Conservation (phyloP, 148 eudicot species). For the Silene uniflora region DNA sequence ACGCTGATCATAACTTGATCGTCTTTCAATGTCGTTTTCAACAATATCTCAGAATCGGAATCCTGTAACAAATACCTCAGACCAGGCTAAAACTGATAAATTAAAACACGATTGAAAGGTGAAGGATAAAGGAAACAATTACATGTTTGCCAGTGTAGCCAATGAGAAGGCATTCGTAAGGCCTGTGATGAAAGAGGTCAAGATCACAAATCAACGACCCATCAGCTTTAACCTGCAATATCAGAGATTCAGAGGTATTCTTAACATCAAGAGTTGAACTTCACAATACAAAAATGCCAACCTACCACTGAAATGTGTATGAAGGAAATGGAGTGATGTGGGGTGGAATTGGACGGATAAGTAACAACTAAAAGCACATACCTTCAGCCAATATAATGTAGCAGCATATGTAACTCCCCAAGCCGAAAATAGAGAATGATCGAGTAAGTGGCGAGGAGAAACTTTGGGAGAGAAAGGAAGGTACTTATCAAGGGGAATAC, state of each 20-base stretch:
- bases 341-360: neutral
- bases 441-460: slow-evolving; percentile 54
- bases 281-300: neutral
- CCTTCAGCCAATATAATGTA: slow-evolving; percentile 88
- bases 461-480: slow-evolving; percentile 49
- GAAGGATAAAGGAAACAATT: slow-evolving; percentile 15
- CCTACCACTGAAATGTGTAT: neutral
- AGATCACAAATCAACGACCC: slow-evolving; percentile 72
- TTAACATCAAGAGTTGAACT: neutral
- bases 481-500: slow-evolving; percentile 51
- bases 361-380: slow-evolving; percentile 21
- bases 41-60: slow-evolving; percentile 28
- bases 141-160: too few species aligned
- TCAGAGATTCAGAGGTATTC: slow-evolving; percentile 7
- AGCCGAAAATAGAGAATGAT: slow-evolving; percentile 49
- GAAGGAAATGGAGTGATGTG: too few species aligned
- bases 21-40: slow-evolving; percentile 38
- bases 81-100: neutral
- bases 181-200: too few species aligned
- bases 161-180: too few species aligned
- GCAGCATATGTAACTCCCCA: slow-evolving; percentile 85
- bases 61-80: slow-evolving; percentile 35
- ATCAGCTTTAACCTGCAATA: slow-evolving; percentile 70
- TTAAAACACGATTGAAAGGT: neutral
- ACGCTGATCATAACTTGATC: too few species aligned